Base-by-base conservation (phyloP, 371 early-diverging fungal species). In the Rhizopus arrhizus region DNA sequence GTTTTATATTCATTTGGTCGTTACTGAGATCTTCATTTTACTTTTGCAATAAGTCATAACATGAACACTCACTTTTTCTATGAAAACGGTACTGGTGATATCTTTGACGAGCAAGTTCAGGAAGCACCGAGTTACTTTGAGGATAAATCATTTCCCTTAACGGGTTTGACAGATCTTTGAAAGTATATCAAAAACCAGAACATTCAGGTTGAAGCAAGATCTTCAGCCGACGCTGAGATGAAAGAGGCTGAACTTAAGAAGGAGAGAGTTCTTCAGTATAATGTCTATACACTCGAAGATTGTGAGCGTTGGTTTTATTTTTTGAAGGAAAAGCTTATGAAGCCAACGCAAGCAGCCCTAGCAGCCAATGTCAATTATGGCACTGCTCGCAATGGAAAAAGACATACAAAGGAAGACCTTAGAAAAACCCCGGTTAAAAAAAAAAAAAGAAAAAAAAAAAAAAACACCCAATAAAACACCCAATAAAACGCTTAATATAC, bases 341-440 rank as follows among this genome's bases (percentile, higher is more conserved):
- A 56, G 31, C 52, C 57, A 50, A 52, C 42, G 9, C 43, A 62
- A 56, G 51, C 57, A 49, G 62, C 62, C 35, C 48, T 41, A 61
- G 56, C 56, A 49, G 62, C 55, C 42, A 61, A 56, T 56, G 51
- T 56, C 51, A 61, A 61, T 56, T 61, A 61, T 50, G 56, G 42
- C 42, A 61, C 54, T 60, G 54, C 61, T 46, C 54, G 48, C 34
- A 60, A 53, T 53, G 61, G 61, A 61, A 61, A 61, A 52, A 60
- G 31, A 47, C 38, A 59, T 52, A 50, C 51, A 40, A 51, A 50
- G 43, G 58, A 58, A 49, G 50, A 48, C 59, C 52, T 52, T 51
- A 59, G 59, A 59, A 59, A 59, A 59, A 59, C n/a, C 59, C 45
- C 59, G 43, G 59, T 59, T 59, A n/a, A n/a, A n/a, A n/a, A n/a